These are phyloP conservation scores for Talaromyces sp. DNA, from an alignment of 2,329 filamentous ascomycete genomes.

Conservation along the genomic window DNA sequence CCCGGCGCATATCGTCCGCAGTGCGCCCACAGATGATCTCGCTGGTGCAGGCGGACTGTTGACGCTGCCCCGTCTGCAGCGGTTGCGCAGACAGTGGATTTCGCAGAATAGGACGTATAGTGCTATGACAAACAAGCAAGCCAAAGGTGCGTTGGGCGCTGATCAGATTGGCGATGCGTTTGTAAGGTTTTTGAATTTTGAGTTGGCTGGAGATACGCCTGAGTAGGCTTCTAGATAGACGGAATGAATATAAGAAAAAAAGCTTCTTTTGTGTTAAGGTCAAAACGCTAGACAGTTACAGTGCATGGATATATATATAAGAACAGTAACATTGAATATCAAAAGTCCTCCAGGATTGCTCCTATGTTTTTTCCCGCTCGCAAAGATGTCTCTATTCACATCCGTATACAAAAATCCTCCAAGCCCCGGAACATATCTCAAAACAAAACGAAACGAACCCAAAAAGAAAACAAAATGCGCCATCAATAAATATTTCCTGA, in stretches of 20 bases:
- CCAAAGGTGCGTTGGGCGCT: slow-evolving; percentile 30
- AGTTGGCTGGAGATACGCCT: slow-evolving; percentile 35
- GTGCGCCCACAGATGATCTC: slow-evolving; percentile 41
- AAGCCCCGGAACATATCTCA: background rate
- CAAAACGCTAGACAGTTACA: background rate
- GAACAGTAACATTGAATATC: background rate
- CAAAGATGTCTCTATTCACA: slow-evolving; percentile 7
- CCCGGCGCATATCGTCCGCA: slow-evolving; percentile 36
- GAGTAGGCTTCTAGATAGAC: slow-evolving; percentile 1
- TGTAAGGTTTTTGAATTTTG: slow-evolving; percentile 45
- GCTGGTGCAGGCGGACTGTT: slow-evolving; percentile 41
- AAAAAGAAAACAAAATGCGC: background rate
- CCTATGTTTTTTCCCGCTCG: slow-evolving; percentile 8
- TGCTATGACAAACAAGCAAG: slow-evolving; percentile 34
- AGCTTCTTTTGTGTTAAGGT: background rate
- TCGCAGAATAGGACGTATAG: slow-evolving; percentile 44
- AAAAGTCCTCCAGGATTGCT: slow-evolving; percentile 18
- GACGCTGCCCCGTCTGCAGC: slow-evolving; percentile 42
- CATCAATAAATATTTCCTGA: background rate
- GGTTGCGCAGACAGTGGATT: slow-evolving; percentile 46
- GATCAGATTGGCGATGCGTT: slow-evolving; percentile 44
- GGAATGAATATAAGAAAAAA: background rate
- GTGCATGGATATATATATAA: background rate
- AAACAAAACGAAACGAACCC: background rate
- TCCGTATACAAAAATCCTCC: background rate